Base-by-base conservation (phyloP, 2,329 filamentous ascomycete genomes). In the Kalaharituber pfeilii region DNA sequence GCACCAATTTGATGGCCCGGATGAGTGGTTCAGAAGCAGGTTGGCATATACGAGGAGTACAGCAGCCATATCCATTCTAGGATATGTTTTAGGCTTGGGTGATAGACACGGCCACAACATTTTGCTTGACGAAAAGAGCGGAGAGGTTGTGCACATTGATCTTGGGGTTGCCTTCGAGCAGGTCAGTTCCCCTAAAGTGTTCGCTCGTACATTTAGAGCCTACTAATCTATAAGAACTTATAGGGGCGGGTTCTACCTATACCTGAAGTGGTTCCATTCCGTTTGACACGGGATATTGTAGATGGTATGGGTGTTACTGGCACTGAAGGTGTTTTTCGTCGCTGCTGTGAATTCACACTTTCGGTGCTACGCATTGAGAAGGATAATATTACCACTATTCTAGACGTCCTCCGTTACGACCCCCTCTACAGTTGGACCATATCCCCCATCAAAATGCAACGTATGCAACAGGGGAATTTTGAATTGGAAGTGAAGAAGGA, bases 31-130 rank as follows among this genome's bases (percentile, higher is more conserved):
- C 64, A 76, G 79, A 56, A 85, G 81, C 62, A 79, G 93, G 5
- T 76, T 94, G 8, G 87, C 89, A 5, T 98, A 98, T 66, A 94
- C 87, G 1, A 79, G 91, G 56, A 91, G 84, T 42, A 96, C 89
- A 0, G 91, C 91, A 0, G 88, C 89, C 3, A 89, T 96, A 56
- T 95, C 87, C 0, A 95, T 98, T 64, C 78, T 98, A 0, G 91
- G 91, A 1, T 85, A 95, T 66, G 81, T 96, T 0, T 77, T 98
- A 0, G 91, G 93, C 1, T 76, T 98, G 0, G 91, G 91, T 8
- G 91, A 98, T 68, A 78, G 91, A 2, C 91, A 98, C 68, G 88
- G 87, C 1, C 89, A 98, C 71, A 98, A 98, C 66, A 98, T 98
- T 60, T 75, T 98, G 13, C 76, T 98, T 0, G 91, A 98, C 66